Percentiles rank a stretch among this genome's conserved stretches.
Evolutionary conservation across 371 early-diverging fungal genomes (phyloP).

Genomic region (Fennellomyces sp.): DNA sequence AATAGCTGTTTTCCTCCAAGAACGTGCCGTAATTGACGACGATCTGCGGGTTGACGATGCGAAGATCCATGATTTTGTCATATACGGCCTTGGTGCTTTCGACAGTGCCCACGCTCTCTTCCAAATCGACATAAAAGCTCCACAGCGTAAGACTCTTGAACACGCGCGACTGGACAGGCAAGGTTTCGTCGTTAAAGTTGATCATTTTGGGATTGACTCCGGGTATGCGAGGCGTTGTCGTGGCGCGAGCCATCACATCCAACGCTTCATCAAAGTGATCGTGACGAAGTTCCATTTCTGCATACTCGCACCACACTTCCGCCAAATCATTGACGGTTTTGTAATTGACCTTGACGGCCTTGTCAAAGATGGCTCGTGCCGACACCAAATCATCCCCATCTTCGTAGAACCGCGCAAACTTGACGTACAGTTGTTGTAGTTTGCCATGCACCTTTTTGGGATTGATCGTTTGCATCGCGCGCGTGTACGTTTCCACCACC

Average conservation of each 20-base stretch:
- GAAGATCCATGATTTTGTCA: constrained; percentile 90
- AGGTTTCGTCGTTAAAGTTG: constrained; percentile 65
- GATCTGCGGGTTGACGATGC: constrained; percentile 94
- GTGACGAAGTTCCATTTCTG: constrained; percentile 87
- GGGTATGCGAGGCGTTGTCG: constrained; percentile 57
- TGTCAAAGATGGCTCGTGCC: constrained; percentile 85
- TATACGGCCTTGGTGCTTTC: constrained; percentile 88
- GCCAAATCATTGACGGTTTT: constrained; percentile 86
- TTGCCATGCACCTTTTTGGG: constrained; percentile 83
- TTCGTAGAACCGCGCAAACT: constrained; percentile 87
- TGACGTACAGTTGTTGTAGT: constrained; percentile 82
- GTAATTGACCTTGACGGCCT: constrained; percentile 81
- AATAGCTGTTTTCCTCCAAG: constrained; percentile 88
- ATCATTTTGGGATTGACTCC: constrained; percentile 44
- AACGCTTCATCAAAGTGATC: constrained; percentile 72
- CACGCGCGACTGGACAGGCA: constrained; percentile 82
- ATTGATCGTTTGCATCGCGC: constrained; percentile 78
- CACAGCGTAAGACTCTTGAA: constrained; percentile 92
- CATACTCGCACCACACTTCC: constrained; percentile 92
- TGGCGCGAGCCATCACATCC: constrained; percentile 80
- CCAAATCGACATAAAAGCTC: constrained; percentile 94
- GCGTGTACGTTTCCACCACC: constrained; percentile 75
- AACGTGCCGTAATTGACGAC: constrained; percentile 93
- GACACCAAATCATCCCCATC: constrained; percentile 59
- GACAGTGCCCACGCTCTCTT: constrained; percentile 88